A percentile compares a stretch with the other conserved stretches of the same genome.
Evolutionary conservation across 2,329 filamentous ascomycete species (phyloP).

Genomic region (Fusarium sp.): DNA sequence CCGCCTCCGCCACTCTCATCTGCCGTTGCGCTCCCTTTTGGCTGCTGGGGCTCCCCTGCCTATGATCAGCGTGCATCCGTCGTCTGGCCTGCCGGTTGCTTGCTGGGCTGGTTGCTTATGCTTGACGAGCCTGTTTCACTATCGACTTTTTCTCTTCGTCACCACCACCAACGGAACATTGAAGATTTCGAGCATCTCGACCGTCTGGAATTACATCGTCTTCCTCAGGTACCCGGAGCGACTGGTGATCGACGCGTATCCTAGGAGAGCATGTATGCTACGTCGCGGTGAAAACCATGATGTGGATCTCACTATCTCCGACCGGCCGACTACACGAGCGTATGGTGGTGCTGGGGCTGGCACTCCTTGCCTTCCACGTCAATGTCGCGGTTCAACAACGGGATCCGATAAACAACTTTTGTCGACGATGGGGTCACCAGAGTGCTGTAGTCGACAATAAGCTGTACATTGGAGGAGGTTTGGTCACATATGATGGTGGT

Average conservation of each 20-base stretch:
- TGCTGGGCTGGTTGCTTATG: neutral
- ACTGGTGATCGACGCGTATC: constrained; percentile 20
- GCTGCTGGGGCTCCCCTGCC: constrained; percentile 20
- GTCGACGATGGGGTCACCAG: constrained; percentile 64
- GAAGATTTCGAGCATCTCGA: constrained; percentile 3
- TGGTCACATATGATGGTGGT: constrained; percentile 62
- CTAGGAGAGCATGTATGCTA: constrained; percentile 37
- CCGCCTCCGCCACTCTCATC: constrained; percentile 42
- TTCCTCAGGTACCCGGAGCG: constrained; percentile 1
- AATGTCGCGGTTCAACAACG: constrained; percentile 48
- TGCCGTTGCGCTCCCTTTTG: constrained; percentile 33
- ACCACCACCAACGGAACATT: constrained; percentile 9
- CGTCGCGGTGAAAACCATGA: constrained; percentile 36
- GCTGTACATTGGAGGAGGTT: constrained; percentile 69
- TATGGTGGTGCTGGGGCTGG: constrained; percentile 35
- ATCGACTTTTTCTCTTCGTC: constrained; percentile 19
- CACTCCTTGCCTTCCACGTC: constrained; percentile 34
- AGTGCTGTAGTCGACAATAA: constrained; percentile 65
- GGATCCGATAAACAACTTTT: constrained; percentile 63
- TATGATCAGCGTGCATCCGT: constrained; percentile 19
- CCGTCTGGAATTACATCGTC: constrained; percentile 9
- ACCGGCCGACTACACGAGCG: constrained; percentile 24
- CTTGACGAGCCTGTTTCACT: constrained; percentile 1
- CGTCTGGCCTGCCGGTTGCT: neutral
- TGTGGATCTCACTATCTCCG: constrained; percentile 38